Evolutionary conservation across 805 yeast species (phyloP).

Genomic region (Priceomyces haplophilus): DNA sequence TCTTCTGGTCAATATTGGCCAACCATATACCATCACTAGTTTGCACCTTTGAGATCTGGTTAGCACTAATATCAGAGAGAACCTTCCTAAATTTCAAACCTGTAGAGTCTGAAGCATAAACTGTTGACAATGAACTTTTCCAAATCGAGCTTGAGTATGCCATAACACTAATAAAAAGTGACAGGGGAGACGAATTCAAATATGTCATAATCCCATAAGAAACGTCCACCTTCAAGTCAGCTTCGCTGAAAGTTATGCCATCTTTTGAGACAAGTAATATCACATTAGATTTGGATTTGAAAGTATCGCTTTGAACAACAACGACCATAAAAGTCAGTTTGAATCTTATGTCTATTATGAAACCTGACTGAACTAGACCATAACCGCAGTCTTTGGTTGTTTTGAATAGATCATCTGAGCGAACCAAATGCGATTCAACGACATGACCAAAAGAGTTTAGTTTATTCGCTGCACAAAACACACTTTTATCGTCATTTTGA

Average conservation of each 20-base stretch:
- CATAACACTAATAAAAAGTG: constrained; percentile 29
- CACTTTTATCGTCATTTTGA: constrained; percentile 22
- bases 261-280: constrained; percentile 47
- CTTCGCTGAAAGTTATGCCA: constrained; percentile 35
- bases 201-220: constrained; percentile 35
- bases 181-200: constrained; percentile 37
- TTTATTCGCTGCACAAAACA: constrained; percentile 32
- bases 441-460: constrained; percentile 42
- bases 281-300: constrained; percentile 32
- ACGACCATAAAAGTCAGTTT: constrained; percentile 42
- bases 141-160: constrained; percentile 15
- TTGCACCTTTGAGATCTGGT: constrained; percentile 44
- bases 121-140: constrained; percentile 23
- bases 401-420: constrained; percentile 45
- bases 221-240: constrained; percentile 38
- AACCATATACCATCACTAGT: constrained; percentile 63
- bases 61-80: constrained; percentile 42
- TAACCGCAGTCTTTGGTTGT: constrained; percentile 26
- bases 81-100: constrained; percentile 50
- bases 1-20: constrained; percentile 34
- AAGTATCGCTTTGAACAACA: constrained; percentile 43
- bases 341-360: constrained; percentile 32
- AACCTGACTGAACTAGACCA: constrained; percentile 25
- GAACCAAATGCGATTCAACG: constrained; percentile 32
- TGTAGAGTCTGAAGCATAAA: constrained; percentile 55